phyloP scores from a whole-genome alignment of 345 rosid species.

The Erodium maritimum region DNA sequence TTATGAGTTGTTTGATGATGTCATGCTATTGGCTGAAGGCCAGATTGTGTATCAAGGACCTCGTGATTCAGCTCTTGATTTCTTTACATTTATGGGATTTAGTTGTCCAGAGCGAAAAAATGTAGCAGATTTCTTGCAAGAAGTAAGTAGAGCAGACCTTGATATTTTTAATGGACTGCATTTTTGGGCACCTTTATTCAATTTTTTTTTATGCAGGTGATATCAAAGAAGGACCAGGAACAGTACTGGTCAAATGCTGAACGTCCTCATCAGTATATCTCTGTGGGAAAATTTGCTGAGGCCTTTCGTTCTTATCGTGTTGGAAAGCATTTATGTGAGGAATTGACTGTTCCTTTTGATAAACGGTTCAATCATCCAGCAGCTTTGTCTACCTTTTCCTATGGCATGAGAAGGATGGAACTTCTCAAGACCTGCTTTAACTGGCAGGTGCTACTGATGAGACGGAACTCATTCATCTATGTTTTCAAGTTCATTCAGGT shows the following conservation, averaged over 20 bases:
- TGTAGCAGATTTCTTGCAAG: conserved; percentile 96
- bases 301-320: conserved; percentile 47
- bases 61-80: conserved; percentile 54
- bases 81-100: conserved; percentile 76
- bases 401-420: conserved; percentile 54
- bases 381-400: conserved; percentile 67
- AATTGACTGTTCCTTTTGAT: conserved; percentile 64
- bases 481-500: conserved; percentile 96
- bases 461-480: conserved; percentile 81
- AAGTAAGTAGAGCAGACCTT: conserved; percentile 32
- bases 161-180: neutral
- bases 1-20: conserved; percentile 79
- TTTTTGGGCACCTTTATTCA: conserved; percentile 1
- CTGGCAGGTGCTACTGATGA: conserved; percentile 89
- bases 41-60: conserved; percentile 94
- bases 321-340: conserved; percentile 51
- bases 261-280: conserved; percentile 58
- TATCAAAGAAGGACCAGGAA: conserved; percentile 86
- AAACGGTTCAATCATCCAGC: conserved; percentile 85
- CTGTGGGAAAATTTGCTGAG: conserved; percentile 81
- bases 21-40: conserved; percentile 84
- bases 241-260: conserved; percentile 84
- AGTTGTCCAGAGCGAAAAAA: conserved; percentile 87
- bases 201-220: conserved; percentile 41
- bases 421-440: conserved; percentile 61